Conservation (phyloP, 2,329 filamentous ascomycete species). For the Alternaria solani region DNA sequence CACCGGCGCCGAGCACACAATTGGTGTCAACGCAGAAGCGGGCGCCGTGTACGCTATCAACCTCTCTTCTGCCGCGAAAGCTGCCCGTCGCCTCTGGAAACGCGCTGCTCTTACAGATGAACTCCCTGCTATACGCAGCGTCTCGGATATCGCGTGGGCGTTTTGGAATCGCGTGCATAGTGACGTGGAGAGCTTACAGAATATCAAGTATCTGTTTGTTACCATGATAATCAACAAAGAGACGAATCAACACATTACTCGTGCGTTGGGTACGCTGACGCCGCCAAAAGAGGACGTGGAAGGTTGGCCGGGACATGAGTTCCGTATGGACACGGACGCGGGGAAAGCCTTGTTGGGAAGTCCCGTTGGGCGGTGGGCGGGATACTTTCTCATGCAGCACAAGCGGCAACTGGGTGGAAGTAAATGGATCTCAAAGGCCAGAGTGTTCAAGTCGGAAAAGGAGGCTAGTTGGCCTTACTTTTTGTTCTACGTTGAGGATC, state of each 20-base stretch:
- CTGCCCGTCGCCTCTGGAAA: constrained; percentile 19
- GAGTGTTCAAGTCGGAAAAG: constrained; percentile 22
- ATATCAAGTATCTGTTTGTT: constrained; percentile 30
- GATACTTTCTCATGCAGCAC: constrained; percentile 25
- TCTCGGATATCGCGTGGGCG: constrained; percentile 33
- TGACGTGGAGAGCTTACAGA: constrained; percentile 5
- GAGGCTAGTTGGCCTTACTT: constrained; percentile 20
- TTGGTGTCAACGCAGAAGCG: constrained; percentile 19
- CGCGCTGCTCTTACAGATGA: constrained; percentile 12
- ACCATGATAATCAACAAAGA: constrained; percentile 23
- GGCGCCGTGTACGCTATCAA: constrained; percentile 20
- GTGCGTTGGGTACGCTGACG: constrained; percentile 10
- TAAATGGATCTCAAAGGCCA: constrained; percentile 19
- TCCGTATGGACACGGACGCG: constrained; percentile 23
- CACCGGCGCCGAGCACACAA: constrained; percentile 19
- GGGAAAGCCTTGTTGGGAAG: constrained; percentile 27
- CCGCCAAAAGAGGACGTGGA: constrained; percentile 11
- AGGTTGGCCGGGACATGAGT: constrained; percentile 29
- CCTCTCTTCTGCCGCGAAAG: constrained; percentile 9
- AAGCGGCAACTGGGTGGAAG: constrained; percentile 22
- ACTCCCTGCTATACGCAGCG: constrained; percentile 24
- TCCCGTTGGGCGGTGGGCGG: constrained; percentile 24
- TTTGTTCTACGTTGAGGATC: constrained; percentile 16
- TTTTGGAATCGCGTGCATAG: constrained; percentile 23
- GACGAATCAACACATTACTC: constrained; percentile 21